Conservation (phyloP, 2,329 filamentous ascomycete genomes). For the Seiridium cupressi region DNA sequence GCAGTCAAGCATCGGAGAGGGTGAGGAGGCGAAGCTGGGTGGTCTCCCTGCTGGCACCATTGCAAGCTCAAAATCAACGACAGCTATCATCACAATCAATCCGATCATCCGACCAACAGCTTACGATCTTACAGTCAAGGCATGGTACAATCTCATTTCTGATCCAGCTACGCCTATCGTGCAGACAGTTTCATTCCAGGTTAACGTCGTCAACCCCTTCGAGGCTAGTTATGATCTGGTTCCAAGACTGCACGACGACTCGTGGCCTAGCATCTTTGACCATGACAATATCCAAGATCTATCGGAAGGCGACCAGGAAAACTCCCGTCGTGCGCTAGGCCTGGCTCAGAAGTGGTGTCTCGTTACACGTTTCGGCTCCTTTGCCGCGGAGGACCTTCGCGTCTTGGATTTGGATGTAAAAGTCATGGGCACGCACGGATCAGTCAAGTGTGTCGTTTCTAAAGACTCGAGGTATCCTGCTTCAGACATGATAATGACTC, state of each 20-base stretch:
- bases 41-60: slow-evolving; percentile 47
- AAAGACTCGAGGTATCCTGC: slow-evolving; percentile 36
- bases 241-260: slow-evolving; percentile 71
- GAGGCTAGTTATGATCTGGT: slow-evolving; percentile 88
- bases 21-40: slow-evolving; percentile 41
- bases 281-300: slow-evolving; percentile 45
- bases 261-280: slow-evolving; percentile 87
- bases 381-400: slow-evolving; percentile 69
- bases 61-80: slow-evolving; percentile 39
- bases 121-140: slow-evolving; percentile 70
- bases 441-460: slow-evolving; percentile 54
- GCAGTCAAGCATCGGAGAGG: slow-evolving; percentile 26
- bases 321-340: slow-evolving; percentile 44
- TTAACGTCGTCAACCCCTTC: slow-evolving; percentile 80
- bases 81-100: slow-evolving; percentile 46
- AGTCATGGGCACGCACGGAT: slow-evolving; percentile 59
- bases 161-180: slow-evolving; percentile 80
- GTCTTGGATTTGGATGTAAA: slow-evolving; percentile 62
- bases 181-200: slow-evolving; percentile 66
- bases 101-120: slow-evolving; percentile 49
- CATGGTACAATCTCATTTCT: slow-evolving; percentile 74
- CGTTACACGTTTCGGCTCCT: slow-evolving; percentile 70
- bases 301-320: slow-evolving; percentile 29
- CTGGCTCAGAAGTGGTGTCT: slow-evolving; percentile 81
- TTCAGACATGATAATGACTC: slow-evolving; percentile 50